Conservation (phyloP, 495 filamentous ascomycete species). For the Podospora sp. region DNA sequence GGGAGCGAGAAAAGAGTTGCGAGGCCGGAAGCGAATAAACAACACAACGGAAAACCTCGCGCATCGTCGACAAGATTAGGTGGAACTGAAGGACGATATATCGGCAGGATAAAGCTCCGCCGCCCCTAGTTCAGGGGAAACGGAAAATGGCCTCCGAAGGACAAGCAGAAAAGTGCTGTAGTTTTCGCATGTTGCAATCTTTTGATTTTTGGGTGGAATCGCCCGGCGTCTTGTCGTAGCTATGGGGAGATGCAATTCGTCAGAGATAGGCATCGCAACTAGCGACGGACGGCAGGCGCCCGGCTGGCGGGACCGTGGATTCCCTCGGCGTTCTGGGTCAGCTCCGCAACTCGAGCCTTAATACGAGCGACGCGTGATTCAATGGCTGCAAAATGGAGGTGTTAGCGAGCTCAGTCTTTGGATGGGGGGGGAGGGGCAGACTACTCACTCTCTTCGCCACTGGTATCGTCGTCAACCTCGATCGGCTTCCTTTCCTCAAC, state of each 20-base stretch:
- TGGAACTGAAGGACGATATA: slow-evolving; percentile 24
- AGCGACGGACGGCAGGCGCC: slow-evolving; percentile 33
- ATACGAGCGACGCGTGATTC: slow-evolving; percentile 96
- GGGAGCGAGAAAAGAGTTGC: slow-evolving; percentile 18
- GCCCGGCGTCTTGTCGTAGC: background rate
- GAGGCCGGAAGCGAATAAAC: background rate
- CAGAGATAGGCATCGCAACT: slow-evolving; percentile 23
- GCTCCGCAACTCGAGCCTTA: slow-evolving; percentile 92
- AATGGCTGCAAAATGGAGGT: slow-evolving; percentile 61
- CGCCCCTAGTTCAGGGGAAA: background rate
- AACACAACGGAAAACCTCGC: slow-evolving; percentile 5
- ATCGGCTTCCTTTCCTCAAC: slow-evolving; percentile 60
- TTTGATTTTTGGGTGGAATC: background rate
- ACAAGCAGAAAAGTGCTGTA: background rate
- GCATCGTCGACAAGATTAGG: slow-evolving; percentile 17
- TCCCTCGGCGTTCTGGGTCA: slow-evolving; percentile 68
- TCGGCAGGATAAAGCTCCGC: slow-evolving; percentile 16
- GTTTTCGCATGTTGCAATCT: slow-evolving; percentile 5
- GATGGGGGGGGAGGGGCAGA: background rate
- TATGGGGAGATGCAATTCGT: background rate
- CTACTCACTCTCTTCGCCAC: slow-evolving; percentile 91
- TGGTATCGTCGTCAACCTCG: slow-evolving; percentile 77
- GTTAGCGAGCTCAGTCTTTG: background rate
- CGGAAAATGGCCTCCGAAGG: slow-evolving; percentile 8
- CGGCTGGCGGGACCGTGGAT: slow-evolving; percentile 20